Evolutionary conservation across 2,329 filamentous ascomycete genomes (phyloP).

Genomic region (Ophiostoma pallidulum): DNA sequence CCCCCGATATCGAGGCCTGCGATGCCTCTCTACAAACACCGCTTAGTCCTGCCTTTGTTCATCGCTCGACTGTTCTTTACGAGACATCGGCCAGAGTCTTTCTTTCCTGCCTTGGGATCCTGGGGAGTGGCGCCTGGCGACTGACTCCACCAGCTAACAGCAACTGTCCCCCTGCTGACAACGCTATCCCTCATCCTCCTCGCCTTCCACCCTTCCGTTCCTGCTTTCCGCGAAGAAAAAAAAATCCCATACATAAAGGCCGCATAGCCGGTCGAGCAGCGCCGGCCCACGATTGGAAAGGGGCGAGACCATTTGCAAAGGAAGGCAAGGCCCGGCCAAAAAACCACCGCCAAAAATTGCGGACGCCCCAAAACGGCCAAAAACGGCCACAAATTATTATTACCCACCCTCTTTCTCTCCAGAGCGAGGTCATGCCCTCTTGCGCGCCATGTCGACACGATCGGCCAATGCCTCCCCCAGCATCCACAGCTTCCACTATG

Average conservation of each 20-base stretch:
- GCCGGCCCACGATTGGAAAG: slow-evolving; percentile 8
- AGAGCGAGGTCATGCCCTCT: slow-evolving; percentile 8
- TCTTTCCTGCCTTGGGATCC: not conserved
- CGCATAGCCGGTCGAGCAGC: slow-evolving; percentile 6
- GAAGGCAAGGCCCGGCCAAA: slow-evolving; percentile 1
- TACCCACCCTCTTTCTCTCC: not conserved
- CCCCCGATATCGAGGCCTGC: too few relatives aligned
- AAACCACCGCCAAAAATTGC: not conserved
- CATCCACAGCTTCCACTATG: slow-evolving; percentile 36
- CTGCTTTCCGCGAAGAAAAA: not conserved
- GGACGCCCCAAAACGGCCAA: not conserved
- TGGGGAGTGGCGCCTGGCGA: slow-evolving; percentile 3
- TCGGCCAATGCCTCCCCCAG: slow-evolving; percentile 46
- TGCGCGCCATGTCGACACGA: slow-evolving; percentile 44
- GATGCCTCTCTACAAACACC: not conserved
- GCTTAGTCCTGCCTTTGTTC: not conserved
- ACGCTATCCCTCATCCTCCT: not conserved
- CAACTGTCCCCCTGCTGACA: not conserved
- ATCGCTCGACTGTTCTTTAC: too few relatives aligned
- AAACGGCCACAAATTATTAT: not conserved
- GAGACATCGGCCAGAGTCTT: not conserved
- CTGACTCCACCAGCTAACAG: slow-evolving; percentile 2
- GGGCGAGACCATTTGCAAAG: slow-evolving; percentile 1
- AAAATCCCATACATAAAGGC: slow-evolving; percentile 4
- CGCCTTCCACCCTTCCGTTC: too few relatives aligned